Conservation (phyloP, 2,329 filamentous ascomycete species). For the Aureobasidium pullulans region DNA sequence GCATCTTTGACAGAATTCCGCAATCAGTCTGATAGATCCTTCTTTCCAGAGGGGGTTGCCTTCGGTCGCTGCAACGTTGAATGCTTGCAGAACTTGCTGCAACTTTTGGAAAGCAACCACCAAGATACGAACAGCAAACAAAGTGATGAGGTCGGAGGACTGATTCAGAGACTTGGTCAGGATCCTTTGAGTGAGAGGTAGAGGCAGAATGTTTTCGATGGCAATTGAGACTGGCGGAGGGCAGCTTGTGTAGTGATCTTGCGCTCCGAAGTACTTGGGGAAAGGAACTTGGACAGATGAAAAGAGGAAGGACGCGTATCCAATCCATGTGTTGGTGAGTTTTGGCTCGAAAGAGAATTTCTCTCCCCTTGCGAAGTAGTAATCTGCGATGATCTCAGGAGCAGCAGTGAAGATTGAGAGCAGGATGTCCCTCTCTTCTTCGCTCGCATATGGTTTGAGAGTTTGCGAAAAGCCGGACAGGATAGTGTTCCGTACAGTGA, state of each 20-base stretch:
- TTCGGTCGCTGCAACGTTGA: constrained; percentile 42
- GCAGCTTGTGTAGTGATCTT: constrained; percentile 51
- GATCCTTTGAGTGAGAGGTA: constrained; percentile 71
- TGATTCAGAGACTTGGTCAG: constrained; percentile 72
- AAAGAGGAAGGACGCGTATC: constrained; percentile 83
- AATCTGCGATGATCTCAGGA: constrained; percentile 81
- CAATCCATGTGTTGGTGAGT: constrained; percentile 87
- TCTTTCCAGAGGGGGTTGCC: constrained; percentile 57
- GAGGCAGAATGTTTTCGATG: constrained; percentile 79
- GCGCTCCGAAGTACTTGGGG: constrained; percentile 63
- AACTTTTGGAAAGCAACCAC: constrained; percentile 75
- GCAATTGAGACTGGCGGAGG: constrained; percentile 74
- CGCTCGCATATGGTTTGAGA: constrained; percentile 75
- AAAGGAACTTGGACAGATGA: constrained; percentile 68
- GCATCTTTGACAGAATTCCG: constrained; percentile 69
- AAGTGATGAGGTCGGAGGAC: constrained; percentile 69
- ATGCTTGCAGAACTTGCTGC: constrained; percentile 53
- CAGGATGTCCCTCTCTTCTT: constrained; percentile 73
- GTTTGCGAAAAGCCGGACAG: constrained; percentile 71
- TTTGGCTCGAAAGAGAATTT: constrained; percentile 77
- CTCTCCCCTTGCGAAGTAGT: constrained; percentile 62
- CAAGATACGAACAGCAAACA: constrained; percentile 77
- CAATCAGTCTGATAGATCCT: constrained; percentile 58
- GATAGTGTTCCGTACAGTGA: constrained; percentile 71
- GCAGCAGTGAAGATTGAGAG: constrained; percentile 70